Evolutionary conservation across 2,329 filamentous ascomycete genomes (phyloP).

Genomic region (Fusarium acutatum): DNA sequence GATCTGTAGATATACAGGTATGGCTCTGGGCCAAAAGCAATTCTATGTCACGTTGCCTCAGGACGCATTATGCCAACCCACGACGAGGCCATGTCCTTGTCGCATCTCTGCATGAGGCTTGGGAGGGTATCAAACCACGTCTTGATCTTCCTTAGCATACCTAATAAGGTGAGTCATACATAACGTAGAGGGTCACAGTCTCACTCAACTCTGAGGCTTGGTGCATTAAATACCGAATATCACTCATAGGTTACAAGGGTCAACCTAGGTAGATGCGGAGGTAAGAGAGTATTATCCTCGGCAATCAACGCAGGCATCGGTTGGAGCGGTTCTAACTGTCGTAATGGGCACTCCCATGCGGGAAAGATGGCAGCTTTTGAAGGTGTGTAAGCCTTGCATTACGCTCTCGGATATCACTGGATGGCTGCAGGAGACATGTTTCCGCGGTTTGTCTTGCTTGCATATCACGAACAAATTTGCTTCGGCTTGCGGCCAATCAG

Average conservation of each 20-base stretch:
- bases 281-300: not conserved
- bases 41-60: not conserved
- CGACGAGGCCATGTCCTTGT: too few species aligned
- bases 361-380: not conserved
- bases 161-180: not conserved
- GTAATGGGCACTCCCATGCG: fast-evolving
- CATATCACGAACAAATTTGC: not conserved
- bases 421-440: not conserved
- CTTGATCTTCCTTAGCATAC: not conserved
- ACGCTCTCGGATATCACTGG: not conserved
- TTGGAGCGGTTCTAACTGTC: not conserved
- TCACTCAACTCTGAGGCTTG: too few species aligned
- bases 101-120: not conserved
- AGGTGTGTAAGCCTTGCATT: fast-evolving
- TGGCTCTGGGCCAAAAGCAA: fast-evolving
- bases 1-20: not conserved
- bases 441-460: not conserved
- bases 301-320: not conserved
- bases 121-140: not conserved
- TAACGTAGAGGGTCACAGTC: not conserved
- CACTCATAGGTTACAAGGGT: fast-evolving
- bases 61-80: fast-evolving
- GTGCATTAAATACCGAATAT: not conserved
- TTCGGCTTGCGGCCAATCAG: not conserved
- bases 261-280: fast-evolving